Base-by-base conservation (phyloP, 495 filamentous ascomycete species). In the Tetracladium marchalianum region DNA sequence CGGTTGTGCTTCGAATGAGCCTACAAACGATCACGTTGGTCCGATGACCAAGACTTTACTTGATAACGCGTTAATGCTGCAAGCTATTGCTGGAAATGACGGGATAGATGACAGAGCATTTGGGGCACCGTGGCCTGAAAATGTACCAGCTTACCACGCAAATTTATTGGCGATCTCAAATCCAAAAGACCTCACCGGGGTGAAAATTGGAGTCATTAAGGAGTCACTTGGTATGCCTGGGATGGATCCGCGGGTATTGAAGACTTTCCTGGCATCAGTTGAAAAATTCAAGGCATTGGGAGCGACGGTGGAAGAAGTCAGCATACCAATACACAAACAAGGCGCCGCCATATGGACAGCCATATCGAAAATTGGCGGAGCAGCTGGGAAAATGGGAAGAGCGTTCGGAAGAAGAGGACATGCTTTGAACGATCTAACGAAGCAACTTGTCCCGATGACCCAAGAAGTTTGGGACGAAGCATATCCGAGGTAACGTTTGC, bases 271-370 rank as follows among this genome's bases (percentile, higher is more conserved):
- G 31, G 53, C 36, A n/a, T 72, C 73, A 4, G 64, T 55, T 0
- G 57, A 62, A 12, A 64, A 59, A 18, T 66, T 75, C 47, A 44
- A 61, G 41, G 58, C 59, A 8, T 62, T 75, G 8, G 72, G 75
- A 9, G 72, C 75, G 19, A 60, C 46, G 9, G 53, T 76, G 18
- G 62, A 67, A 47, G 67, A 78, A 39, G 61, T 74, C 22, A 71
- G 66, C 13, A 57, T 77, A 22, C 73, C 72, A 13, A 64, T 73
- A 9, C 74, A 78, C 51, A 57, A 59, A 7, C 51, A 65, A 31
- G 72, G 66, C 0, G 65, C 70, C 1, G 62, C 65, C 5, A 69
- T 78, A 41, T 77, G 71, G 67, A 74, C 70, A 44, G 48, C 59
- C 18, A 56, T 57, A 24, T 68, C 39, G 32, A 35, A 44, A 17